Evolutionary conservation across 768 basidiomycete genomes (phyloP).

Genomic region (Mycena galericulata): DNA sequence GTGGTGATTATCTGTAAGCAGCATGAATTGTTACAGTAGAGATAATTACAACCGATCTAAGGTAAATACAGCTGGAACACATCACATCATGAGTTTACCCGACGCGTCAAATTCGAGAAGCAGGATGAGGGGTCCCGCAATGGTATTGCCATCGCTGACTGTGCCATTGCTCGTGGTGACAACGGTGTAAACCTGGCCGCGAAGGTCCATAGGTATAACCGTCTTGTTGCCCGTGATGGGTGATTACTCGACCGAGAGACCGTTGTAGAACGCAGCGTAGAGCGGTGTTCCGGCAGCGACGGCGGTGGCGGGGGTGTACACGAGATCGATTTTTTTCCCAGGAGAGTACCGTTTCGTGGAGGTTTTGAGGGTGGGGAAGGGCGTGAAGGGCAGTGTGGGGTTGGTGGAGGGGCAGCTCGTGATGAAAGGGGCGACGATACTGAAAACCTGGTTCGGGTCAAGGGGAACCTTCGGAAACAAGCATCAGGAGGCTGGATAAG

Average conservation of each 20-base stretch:
- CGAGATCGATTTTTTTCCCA: slow-evolving; percentile 30
- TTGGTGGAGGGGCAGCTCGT: slow-evolving; percentile 65
- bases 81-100: slow-evolving; percentile 4
- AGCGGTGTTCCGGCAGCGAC: slow-evolving; percentile 40
- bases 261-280: slow-evolving; percentile 58
- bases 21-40: too few relatives aligned
- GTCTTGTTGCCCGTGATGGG: slow-evolving; percentile 45
- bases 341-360: slow-evolving; percentile 41
- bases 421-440: slow-evolving; percentile 62
- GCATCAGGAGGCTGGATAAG: slow-evolving; percentile 15
- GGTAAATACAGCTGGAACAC: too few relatives aligned
- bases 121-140: slow-evolving; percentile 62
- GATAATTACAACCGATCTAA: too few relatives aligned
- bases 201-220: slow-evolving; percentile 50
- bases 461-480: slow-evolving; percentile 46
- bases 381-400: slow-evolving; percentile 60
- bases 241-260: slow-evolving; percentile 51
- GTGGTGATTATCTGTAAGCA: too few relatives aligned
- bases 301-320: slow-evolving; percentile 38
- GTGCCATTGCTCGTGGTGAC: slow-evolving; percentile 48
- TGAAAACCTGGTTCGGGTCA: slow-evolving; percentile 46
- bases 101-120: slow-evolving; percentile 17
- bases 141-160: slow-evolving; percentile 51
- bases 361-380: slow-evolving; percentile 63
- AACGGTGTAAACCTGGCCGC: slow-evolving; percentile 64